Conservation (phyloP, 306 rosid genomes). For the Medicago ruthenica region DNA sequence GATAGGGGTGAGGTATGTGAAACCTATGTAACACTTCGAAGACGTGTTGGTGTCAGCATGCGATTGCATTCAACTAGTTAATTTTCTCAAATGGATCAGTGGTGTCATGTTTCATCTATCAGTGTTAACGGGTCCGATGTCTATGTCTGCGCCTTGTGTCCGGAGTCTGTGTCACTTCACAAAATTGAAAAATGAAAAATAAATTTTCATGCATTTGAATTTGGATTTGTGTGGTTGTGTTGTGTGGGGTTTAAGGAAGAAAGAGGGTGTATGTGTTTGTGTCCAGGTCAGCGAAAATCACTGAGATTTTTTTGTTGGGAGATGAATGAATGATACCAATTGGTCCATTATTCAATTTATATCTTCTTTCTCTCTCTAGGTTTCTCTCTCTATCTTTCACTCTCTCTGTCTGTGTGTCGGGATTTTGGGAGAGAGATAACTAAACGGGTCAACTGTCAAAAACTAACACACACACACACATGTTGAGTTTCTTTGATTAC, state of each 20-base stretch:
- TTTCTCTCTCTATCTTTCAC: slow-evolving; percentile 59
- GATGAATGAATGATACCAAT: slow-evolving; percentile 40
- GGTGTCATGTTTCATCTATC: too few species aligned
- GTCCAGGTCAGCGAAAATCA: slow-evolving; percentile 72
- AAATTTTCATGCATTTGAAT: neutral
- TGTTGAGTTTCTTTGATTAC: slow-evolving; percentile 63
- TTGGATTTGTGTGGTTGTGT: neutral
- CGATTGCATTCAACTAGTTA: too few species aligned
- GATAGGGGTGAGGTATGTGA: slow-evolving; percentile 67
- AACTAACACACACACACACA: slow-evolving; percentile 58
- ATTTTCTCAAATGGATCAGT: too few species aligned
- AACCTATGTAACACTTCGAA: neutral
- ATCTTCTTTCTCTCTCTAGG: slow-evolving; percentile 40
- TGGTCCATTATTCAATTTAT: slow-evolving; percentile 62
- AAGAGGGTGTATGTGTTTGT: slow-evolving; percentile 3
- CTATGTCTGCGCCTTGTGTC: too few species aligned
- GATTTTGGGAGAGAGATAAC: slow-evolving; percentile 63
- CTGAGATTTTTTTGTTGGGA: slow-evolving; percentile 44
- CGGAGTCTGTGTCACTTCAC: too few species aligned
- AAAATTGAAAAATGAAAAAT: neutral
- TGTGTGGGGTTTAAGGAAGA: slow-evolving; percentile 12
- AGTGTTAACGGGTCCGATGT: too few species aligned
- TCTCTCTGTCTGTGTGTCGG: slow-evolving; percentile 72
- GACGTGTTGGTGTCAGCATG: too few species aligned
- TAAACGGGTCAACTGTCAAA: slow-evolving; percentile 82